Base-by-base conservation (phyloP, 495 filamentous ascomycete species). In the Xylaria grammica region DNA sequence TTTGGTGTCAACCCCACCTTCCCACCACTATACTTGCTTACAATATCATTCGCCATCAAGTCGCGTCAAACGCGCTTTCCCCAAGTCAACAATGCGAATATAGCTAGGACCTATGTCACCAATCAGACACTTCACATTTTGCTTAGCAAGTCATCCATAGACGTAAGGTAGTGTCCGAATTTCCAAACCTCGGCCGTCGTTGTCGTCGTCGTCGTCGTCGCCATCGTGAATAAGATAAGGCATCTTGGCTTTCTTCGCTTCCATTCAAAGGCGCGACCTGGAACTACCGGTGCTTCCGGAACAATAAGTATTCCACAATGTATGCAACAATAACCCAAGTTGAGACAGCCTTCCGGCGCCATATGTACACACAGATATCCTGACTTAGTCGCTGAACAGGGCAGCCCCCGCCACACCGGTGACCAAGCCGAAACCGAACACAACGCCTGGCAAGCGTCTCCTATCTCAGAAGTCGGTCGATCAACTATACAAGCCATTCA, bases 401-500 rank as follows among this genome's bases (percentile, higher is more conserved):
- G 64, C 65, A 55, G 70, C 51, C 36, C 69, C 72, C 19, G 46
- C 67, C 32, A 72, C 67, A 22, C 66, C 72, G 34, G 42, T 48
- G 40, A 61, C 44, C 26, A 71, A 68, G 55, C 60, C 65, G 17
- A 63, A 46, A 46, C 45, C 69, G 13, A 30, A 69, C 30, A 67
- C 54, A 48, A 70, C 60, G 4, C 73, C 73, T 1, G 73, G 76
- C 2, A 74, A 78, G 63, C 75, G 76, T 67, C 70, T 74, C 9
- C 22, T 65, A 51, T 74, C 83, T 30, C 80, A 81, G 29, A 77
- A 82, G 62, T 82, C 82, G 0, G 61, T 87, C 55, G 91, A 96
- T 59, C 86, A 88, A 45, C 86, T 99, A 3, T 79, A 86, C 52
- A 92, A 87, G 68, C 95, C 95, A 3, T 99, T 99, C 79, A 95